A percentile compares a stretch with the other conserved stretches of the same genome.
Evolutionary conservation across 2,329 filamentous ascomycete species (phyloP).

Genomic region (Penicillium capsulatum): DNA sequence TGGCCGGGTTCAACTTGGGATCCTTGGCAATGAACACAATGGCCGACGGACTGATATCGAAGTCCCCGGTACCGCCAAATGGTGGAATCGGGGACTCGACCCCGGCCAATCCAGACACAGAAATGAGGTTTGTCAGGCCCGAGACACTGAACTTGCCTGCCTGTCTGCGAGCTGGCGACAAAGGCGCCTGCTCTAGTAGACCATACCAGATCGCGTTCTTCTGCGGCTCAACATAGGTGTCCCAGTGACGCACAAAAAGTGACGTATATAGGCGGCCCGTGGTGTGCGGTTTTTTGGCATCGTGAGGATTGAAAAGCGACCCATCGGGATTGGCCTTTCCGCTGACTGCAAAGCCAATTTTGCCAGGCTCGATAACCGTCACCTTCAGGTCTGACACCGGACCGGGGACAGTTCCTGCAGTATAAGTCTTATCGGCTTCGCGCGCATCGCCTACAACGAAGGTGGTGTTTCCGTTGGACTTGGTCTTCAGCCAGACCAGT

Average conservation of each 20-base stretch:
- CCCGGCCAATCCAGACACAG: constrained; percentile 36
- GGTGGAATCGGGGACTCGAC: constrained; percentile 48
- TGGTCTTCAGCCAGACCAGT: constrained; percentile 46
- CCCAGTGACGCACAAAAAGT: constrained; percentile 53
- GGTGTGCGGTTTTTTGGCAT: constrained; percentile 44
- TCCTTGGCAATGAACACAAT: constrained; percentile 48
- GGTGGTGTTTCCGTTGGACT: constrained; percentile 45
- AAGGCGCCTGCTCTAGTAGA: constrained; percentile 40
- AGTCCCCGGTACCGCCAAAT: constrained; percentile 46
- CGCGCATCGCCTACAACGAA: constrained; percentile 44
- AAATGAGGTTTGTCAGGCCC: constrained; percentile 42
- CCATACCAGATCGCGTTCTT: constrained; percentile 50
- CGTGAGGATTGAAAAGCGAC: constrained; percentile 49
- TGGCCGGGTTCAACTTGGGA: constrained; percentile 43
- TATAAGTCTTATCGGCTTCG: constrained; percentile 40
- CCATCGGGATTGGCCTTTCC: constrained; percentile 47
- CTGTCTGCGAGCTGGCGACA: constrained; percentile 35
- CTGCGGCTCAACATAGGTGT: constrained; percentile 48
- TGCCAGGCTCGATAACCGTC: constrained; percentile 39
- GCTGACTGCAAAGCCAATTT: constrained; percentile 46
- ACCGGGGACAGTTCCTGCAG: constrained; percentile 45
- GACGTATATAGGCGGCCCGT: constrained; percentile 49
- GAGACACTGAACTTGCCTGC: constrained; percentile 40
- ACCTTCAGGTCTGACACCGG: constrained; percentile 47
- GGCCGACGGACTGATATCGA: constrained; percentile 45